phyloP scores from a whole-genome alignment of 164 flowering plant species.

The Berberis thunbergii region DNA sequence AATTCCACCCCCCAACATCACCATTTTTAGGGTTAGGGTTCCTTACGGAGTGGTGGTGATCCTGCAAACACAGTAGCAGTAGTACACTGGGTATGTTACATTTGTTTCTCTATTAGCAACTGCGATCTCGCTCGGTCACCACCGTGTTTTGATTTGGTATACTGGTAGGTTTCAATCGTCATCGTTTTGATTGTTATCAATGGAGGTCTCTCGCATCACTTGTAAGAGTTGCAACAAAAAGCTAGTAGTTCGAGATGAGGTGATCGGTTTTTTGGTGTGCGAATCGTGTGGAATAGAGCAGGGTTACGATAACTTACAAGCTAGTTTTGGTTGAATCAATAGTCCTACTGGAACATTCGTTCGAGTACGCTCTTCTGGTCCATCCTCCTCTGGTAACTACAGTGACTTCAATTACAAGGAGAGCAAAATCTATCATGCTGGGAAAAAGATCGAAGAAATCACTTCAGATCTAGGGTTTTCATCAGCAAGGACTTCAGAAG shows the following conservation, averaged over 20 bases:
- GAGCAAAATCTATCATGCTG: conserved; percentile 43
- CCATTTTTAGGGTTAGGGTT: too few relatives aligned
- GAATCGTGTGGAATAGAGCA: conserved; percentile 43
- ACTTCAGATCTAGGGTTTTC: conserved; percentile 24
- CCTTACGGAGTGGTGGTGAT: too few relatives aligned
- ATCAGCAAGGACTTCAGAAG: not conserved
- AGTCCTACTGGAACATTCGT: conserved; percentile 53
- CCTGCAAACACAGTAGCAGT: too few relatives aligned
- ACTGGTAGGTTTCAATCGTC: too few relatives aligned
- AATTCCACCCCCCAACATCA: too few relatives aligned
- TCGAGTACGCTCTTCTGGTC: conserved; percentile 22
- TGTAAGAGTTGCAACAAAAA: conserved; percentile 35
- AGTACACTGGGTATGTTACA: too few relatives aligned
- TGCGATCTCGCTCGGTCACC: too few relatives aligned
- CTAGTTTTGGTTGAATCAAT: conserved; percentile 32
- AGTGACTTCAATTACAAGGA: conserved; percentile 35
- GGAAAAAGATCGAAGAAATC: conserved; percentile 5
- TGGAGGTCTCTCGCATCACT: conserved; percentile 7
- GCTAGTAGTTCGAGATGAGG: conserved; percentile 30
- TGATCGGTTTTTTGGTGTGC: conserved; percentile 33
- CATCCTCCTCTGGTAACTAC: conserved; percentile 7
- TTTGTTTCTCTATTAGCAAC: too few relatives aligned
- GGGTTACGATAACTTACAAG: conserved; percentile 33
- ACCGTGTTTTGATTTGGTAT: too few relatives aligned
- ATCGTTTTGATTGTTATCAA: not conserved